Percentiles rank a stretch among this genome's conserved stretches.
These are phyloP conservation scores for Dothiorella sarmentorum DNA, from an alignment of 2,329 filamentous ascomycete species.

Conservation along the genomic window DNA sequence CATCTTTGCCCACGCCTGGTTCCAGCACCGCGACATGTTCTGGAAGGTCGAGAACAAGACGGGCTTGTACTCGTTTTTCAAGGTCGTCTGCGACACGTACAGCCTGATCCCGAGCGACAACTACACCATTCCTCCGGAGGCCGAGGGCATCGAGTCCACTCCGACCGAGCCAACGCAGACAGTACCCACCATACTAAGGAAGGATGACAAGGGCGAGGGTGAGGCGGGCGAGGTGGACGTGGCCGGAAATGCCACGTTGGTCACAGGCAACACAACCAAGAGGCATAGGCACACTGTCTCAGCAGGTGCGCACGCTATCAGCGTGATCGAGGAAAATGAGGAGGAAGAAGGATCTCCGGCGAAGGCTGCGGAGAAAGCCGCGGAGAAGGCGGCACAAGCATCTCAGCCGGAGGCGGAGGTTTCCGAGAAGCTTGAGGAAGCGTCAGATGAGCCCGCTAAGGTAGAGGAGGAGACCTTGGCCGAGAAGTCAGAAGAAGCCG, in stretches of 20 bases:
- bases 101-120: constrained; percentile 87
- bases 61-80: constrained; percentile 95
- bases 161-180: constrained; percentile 20
- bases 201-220: constrained; percentile 26
- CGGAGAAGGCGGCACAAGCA: no score
- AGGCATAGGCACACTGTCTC: constrained; percentile 81
- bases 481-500: constrained; percentile 16
- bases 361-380: constrained; percentile 23
- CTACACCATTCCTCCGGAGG: constrained; percentile 91
- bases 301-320: constrained; percentile 67
- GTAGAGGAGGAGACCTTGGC: constrained; percentile 6
- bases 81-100: constrained; percentile 92
- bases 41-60: constrained; percentile 88
- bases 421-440: constrained; percentile 23
- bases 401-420: constrained; percentile 23
- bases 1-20: constrained; percentile 99
- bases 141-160: constrained; percentile 69
- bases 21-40: constrained; percentile 91
- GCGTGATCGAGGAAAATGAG: constrained; percentile 77
- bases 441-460: constrained; percentile 19
- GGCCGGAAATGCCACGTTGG: constrained; percentile 46
- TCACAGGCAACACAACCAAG: constrained; percentile 67
- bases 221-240: constrained; percentile 21
- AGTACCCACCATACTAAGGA: constrained; percentile 35
- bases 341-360: constrained; percentile 52